Percentiles rank a stretch among this genome's conserved stretches.
Conservation (phyloP, 345 rosid genomes). For the thale cress (Arabidopsis thaliana) region DNA sequence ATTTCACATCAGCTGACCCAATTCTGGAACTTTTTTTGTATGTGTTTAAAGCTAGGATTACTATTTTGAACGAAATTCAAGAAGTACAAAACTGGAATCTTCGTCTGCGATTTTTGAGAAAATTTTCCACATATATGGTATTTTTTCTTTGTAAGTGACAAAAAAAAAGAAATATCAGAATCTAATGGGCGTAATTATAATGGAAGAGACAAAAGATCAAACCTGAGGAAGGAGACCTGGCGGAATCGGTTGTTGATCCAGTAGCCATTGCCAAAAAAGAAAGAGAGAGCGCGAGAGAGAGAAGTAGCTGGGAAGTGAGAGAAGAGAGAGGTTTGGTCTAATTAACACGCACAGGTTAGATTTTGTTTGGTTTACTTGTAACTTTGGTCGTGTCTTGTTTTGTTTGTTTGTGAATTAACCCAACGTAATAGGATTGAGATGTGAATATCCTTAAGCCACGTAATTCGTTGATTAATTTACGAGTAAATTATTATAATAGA, state of each 20-base stretch:
- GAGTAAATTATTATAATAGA: no score
- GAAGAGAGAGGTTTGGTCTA: constrained; percentile 4
- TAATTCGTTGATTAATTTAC: no score
- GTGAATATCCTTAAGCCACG: constrained; percentile 9
- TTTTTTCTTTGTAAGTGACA: neutral
- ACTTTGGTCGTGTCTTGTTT: constrained; percentile 31
- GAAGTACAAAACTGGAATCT: neutral
- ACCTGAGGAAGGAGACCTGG: constrained; percentile 41
- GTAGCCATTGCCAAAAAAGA: constrained; percentile 33
- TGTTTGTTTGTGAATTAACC: constrained; percentile 8
- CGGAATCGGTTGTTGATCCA: constrained; percentile 29
- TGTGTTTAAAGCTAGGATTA: neutral
- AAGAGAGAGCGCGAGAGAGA: neutral
- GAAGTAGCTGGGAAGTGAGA: constrained; percentile 5
- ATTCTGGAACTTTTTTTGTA: neutral
- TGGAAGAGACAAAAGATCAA: constrained; percentile 9
- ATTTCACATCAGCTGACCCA: neutral
- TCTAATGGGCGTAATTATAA: neutral
- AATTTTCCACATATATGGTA: neutral
- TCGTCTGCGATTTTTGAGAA: neutral
- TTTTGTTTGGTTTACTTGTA: constrained; percentile 6
- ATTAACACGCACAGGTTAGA: neutral
- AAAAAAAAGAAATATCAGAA: neutral
- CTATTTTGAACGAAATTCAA: neutral
- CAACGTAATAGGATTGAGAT: constrained; percentile 18